Evolutionary conservation across 139 green algal genomes (phyloP), one percentile per base, ranked within the genome.

Genomic region (Chara braunii): DNA sequence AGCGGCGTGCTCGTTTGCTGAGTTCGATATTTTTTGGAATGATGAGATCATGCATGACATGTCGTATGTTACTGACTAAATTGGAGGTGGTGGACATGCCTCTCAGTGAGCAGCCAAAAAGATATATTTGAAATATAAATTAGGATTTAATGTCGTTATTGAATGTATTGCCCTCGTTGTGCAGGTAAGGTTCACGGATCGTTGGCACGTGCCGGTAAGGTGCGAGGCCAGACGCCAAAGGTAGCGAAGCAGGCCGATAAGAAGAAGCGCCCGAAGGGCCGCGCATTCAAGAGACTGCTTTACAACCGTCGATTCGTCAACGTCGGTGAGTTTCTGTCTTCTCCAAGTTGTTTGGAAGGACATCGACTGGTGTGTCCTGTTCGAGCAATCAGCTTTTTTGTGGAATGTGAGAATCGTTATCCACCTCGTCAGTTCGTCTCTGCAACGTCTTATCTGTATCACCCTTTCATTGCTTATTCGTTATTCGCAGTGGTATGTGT

Each of bases 211-310:
- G 93, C 93, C 79, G 92, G 92, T 77, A 98, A 99, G 87, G 93
- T 99, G 72, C 86, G 93, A 51, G 90, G 90, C 62, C 92, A 98
- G 85, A 91, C 87, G n/a, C 91, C 93, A 45, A 99, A 99, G 89
- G 94, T 99, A 6, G 84, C 84, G 29, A 92, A 93, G 77, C 91
- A 97, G 81, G 94, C 97, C 62, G 97, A 98, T 89, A 96, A 97
- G 86, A 98, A 98, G 83, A 74, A 67, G 70, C n/a, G n/a, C n/a
- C 80, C 59, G 53, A 82, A 79, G 72, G 91, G 91, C 57, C 84
- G 94, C 45, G 92, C 92, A n/a, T 78, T 85, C 59, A 95, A 97
- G 88, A 82, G 93, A 43, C 30, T 79, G 29, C 52, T 96, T 80
- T 97, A 98, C 89, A 98, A 95, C 85, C 80, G 93, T 66, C 86